Conservation (phyloP, 495 filamentous ascomycete genomes). For the Amphirosellinia nigrospora region DNA sequence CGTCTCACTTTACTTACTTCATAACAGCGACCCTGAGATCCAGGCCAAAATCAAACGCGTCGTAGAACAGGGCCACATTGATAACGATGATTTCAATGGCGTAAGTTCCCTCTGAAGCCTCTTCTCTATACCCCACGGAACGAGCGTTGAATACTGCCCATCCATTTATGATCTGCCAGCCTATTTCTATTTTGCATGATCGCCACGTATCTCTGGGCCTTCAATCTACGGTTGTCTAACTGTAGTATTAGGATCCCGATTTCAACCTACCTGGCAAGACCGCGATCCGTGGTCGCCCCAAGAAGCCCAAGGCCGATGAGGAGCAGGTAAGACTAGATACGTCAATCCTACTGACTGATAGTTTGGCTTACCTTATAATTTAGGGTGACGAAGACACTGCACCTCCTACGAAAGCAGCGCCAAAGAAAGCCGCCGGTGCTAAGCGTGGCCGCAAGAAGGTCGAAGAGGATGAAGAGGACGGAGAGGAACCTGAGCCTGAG, state of each 20-base stretch:
- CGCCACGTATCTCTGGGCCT: background rate
- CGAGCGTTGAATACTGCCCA: background rate
- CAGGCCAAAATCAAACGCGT: slow-evolving; percentile 68
- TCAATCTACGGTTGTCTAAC: slow-evolving; percentile 15
- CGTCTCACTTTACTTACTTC: slow-evolving; percentile 16
- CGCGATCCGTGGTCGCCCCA: slow-evolving; percentile 61
- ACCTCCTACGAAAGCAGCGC: slow-evolving; percentile 34
- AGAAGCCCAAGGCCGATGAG: slow-evolving; percentile 49
- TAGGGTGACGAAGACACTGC: slow-evolving; percentile 36
- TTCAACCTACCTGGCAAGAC: slow-evolving; percentile 69
- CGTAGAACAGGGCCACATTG: slow-evolving; percentile 72
- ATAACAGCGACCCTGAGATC: slow-evolving; percentile 49
- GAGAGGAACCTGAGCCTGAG: slow-evolving; percentile 32
- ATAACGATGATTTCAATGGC: slow-evolving; percentile 78
- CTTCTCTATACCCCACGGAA: background rate
- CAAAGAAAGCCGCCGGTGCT: slow-evolving; percentile 43
- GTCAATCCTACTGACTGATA: background rate
- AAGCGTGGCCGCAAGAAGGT: slow-evolving; percentile 49
- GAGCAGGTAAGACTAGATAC: slow-evolving; percentile 35
- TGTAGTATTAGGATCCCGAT: slow-evolving; percentile 63
- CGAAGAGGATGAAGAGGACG: slow-evolving; percentile 37
- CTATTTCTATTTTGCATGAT: background rate
- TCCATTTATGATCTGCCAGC: background rate
- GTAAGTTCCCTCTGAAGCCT: slow-evolving; percentile 55
- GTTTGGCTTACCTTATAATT: background rate